Evolutionary conservation across 768 basidiomycete genomes (phyloP).

Genomic region (Tylopilus plumbeoviolaceoides): DNA sequence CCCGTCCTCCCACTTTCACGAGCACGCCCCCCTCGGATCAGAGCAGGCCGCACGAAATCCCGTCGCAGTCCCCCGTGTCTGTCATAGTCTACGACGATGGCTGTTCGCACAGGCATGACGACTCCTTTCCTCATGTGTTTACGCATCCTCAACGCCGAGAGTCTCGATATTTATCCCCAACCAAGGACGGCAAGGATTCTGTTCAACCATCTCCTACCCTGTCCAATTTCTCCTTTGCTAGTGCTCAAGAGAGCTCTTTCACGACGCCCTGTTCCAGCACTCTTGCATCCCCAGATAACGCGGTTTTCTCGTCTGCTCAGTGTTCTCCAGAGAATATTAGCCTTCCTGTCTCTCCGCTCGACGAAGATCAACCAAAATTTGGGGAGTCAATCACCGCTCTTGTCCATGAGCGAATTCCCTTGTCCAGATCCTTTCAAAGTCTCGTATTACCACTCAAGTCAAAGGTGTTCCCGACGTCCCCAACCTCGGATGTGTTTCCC

Average conservation of each 20-base stretch:
- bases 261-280: slow-evolving; percentile 22
- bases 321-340: slow-evolving; percentile 18
- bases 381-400: not conserved
- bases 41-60: slow-evolving; percentile 24
- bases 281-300: slow-evolving; percentile 19
- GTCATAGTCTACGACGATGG: slow-evolving; percentile 27
- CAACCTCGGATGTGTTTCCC: not conserved
- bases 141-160: slow-evolving; percentile 7
- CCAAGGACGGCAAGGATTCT: slow-evolving; percentile 25
- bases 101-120: slow-evolving; percentile 10
- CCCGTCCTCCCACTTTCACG: slow-evolving; percentile 19
- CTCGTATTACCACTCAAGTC: not conserved
- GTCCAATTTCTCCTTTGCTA: slow-evolving; percentile 26
- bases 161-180: slow-evolving; percentile 10
- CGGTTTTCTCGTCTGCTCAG: slow-evolving; percentile 9
- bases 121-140: slow-evolving; percentile 5
- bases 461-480: slow-evolving; percentile 7
- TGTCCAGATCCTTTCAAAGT: slow-evolving; percentile 4
- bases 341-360: slow-evolving; percentile 22
- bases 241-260: slow-evolving; percentile 23
- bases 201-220: slow-evolving; percentile 25
- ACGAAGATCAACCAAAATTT: slow-evolving; percentile 6
- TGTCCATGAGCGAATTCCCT: slow-evolving; percentile 2
- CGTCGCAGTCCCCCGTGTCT: slow-evolving; percentile 25
- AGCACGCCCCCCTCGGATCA: slow-evolving; percentile 20